These are phyloP conservation scores for Oxyria digyna DNA, from an alignment of 148 eudicot genomes.

Conservation along the genomic window DNA sequence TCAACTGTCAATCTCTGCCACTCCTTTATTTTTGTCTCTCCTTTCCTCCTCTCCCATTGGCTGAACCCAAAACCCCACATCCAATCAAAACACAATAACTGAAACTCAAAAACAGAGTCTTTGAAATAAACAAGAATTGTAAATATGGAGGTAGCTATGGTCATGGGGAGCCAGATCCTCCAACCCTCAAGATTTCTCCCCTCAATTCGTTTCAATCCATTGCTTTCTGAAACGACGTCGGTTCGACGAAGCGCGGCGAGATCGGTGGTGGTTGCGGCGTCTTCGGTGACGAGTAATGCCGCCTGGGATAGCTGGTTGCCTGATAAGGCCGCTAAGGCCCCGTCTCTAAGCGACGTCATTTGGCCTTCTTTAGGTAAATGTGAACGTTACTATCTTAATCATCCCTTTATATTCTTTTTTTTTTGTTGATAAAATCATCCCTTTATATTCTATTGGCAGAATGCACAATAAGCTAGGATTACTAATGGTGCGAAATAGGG, in stretches of 20 bases:
- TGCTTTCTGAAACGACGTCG: neutral
- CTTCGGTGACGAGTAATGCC: neutral
- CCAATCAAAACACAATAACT: too few relatives aligned
- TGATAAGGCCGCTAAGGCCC: slow-evolving; percentile 37
- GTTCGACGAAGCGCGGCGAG: neutral
- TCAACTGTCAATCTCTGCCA: slow-evolving; percentile 4
- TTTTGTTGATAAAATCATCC: too few relatives aligned
- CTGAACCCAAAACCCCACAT: too few relatives aligned
- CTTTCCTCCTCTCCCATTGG: neutral
- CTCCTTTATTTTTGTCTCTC: neutral
- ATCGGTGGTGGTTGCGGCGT: neutral
- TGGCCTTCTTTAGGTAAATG: slow-evolving; percentile 82
- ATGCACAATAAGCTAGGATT: too few relatives aligned
- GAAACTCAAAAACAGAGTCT: too few relatives aligned
- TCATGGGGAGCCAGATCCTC: neutral
- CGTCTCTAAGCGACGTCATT: slow-evolving; percentile 55
- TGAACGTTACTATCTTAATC: too few relatives aligned
- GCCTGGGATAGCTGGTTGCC: slow-evolving; percentile 62
- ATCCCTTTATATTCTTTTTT: too few relatives aligned
- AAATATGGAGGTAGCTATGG: too few relatives aligned
- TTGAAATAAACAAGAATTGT: too few relatives aligned
- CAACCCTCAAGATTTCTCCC: neutral
- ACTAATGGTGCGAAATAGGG: too few relatives aligned
- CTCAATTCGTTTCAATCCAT: neutral
- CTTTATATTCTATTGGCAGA: too few relatives aligned